Conservation (phyloP, 129 eudicot species). For the Helianthus annuus region HanXRQr2.0-SUNRISE NC_035446.2:17679763-17680262, state of each 20-base stretch:
- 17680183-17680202: too few relatives aligned
- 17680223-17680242: not conserved
- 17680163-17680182: too few relatives aligned
- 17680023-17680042: not conserved
- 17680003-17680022: not conserved
- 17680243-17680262: too few relatives aligned
- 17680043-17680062: too few relatives aligned
- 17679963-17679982: too few relatives aligned
- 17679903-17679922: too few relatives aligned
- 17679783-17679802: conserved; percentile 82
- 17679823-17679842: conserved; percentile 66
- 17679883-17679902: too few relatives aligned
- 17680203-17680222: not conserved
- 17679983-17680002: too few relatives aligned
- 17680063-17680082: not conserved
- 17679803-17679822: conserved; percentile 85
- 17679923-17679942: too few relatives aligned
- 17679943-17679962: too few relatives aligned
- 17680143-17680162: too few relatives aligned
- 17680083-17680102: not conserved
- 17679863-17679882: conserved; percentile 13
- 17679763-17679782: conserved; percentile 68
- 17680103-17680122: not conserved
- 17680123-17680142: too few relatives aligned
- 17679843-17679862: conserved; percentile 67